Conservation (phyloP, 306 rosid genomes). For the Castanospermum australe region DNA sequence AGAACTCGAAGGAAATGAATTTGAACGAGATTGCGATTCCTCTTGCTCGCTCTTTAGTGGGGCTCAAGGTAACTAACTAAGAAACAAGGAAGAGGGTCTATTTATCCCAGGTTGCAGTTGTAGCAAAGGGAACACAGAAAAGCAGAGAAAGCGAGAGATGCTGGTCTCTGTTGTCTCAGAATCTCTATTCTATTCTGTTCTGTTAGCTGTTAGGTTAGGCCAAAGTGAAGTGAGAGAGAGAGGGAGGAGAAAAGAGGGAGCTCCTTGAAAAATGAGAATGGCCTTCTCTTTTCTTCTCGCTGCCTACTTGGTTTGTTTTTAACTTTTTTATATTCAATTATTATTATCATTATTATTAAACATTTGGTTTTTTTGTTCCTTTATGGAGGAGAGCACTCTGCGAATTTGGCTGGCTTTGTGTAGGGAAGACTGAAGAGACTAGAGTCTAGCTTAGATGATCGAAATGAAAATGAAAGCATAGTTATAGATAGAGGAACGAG, state of each 20-base stretch:
- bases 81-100: background rate
- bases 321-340: background rate
- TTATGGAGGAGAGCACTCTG: background rate
- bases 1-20: too few species aligned
- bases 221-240: background rate
- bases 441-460: background rate
- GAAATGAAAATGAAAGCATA: conserved; percentile 31
- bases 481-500: conserved; percentile 21
- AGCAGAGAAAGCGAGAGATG: conserved; percentile 24
- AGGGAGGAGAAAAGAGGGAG: background rate
- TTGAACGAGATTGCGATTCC: too few species aligned
- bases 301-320: background rate
- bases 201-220: too few species aligned
- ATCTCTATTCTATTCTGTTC: too few species aligned
- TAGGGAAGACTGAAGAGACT: background rate
- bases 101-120: background rate
- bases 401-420: background rate
- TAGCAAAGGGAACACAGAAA: background rate
- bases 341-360: background rate
- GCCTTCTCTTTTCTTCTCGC: background rate
- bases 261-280: background rate
- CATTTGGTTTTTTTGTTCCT: background rate
- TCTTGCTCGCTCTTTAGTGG: too few species aligned
- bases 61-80: background rate
- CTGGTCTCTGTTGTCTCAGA: conserved; percentile 14